Conservation (phyloP, 768 basidiomycete species). For the Termitomyces sp. region DNA sequence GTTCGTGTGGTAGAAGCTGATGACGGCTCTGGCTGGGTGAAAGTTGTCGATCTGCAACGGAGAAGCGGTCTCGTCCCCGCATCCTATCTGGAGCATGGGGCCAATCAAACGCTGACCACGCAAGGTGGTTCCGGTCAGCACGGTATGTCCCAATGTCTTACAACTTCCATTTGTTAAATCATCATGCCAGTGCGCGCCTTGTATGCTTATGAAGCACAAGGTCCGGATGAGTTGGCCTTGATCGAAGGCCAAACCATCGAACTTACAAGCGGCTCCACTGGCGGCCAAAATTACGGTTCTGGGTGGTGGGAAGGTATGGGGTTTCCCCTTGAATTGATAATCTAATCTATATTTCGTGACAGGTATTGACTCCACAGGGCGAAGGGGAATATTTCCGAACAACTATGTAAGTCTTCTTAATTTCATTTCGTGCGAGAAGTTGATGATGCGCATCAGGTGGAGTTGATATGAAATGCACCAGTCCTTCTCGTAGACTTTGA, state of each 20-base stretch:
- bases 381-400: constrained; percentile 81
- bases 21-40: constrained; percentile 85
- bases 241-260: constrained; percentile 57
- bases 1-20: constrained; percentile 74
- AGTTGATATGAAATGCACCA: constrained; percentile 18
- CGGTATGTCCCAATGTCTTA: constrained; percentile 35
- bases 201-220: constrained; percentile 73
- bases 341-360: constrained; percentile 15
- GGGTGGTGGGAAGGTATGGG: constrained; percentile 87
- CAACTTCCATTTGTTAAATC: constrained; percentile 2
- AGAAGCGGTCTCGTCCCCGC: constrained; percentile 77
- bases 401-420: constrained; percentile 63
- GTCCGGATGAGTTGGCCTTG: constrained; percentile 63
- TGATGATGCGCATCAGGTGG: constrained; percentile 35
- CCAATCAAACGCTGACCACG: constrained; percentile 10
- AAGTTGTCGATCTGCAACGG: constrained; percentile 55
- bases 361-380: constrained; percentile 57
- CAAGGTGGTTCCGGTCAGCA: constrained; percentile 35
- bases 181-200: constrained; percentile 64
- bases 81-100: constrained; percentile 55
- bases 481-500: background rate
- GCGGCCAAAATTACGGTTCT: constrained; percentile 63
- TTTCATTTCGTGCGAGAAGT: constrained; percentile 8
- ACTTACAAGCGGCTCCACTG: constrained; percentile 54
- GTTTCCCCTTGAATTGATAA: constrained; percentile 14